Percentiles rank a stretch among this genome's conserved stretches.
Evolutionary conservation across 495 filamentous ascomycete species (phyloP).

Genomic region (Trichocladium antarcticum): DNA sequence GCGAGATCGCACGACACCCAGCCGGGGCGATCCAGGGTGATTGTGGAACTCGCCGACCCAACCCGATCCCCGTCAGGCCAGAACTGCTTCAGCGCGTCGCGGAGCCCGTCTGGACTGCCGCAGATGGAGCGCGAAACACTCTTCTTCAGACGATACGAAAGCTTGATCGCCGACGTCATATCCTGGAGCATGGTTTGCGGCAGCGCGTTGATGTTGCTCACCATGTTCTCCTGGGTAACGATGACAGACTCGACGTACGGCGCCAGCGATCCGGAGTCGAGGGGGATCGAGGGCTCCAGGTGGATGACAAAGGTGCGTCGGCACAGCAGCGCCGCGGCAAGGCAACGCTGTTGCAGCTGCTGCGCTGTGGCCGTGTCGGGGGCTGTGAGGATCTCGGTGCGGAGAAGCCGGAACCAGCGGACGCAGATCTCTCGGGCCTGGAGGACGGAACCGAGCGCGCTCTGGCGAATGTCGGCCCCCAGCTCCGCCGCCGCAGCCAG

Average conservation of each 20-base stretch:
- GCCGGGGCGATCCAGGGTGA: background rate
- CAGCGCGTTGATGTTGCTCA: conserved; percentile 22
- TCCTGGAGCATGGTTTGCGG: conserved; percentile 24
- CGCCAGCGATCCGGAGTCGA: conserved; percentile 16
- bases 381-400: conserved; percentile 33
- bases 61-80: conserved; percentile 13
- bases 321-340: conserved; percentile 43
- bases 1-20: conserved; percentile 9
- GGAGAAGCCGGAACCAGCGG: conserved; percentile 38
- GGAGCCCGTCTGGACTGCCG: conserved; percentile 18
- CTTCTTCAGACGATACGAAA: conserved; percentile 27
- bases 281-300: background rate
- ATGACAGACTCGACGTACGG: conserved; percentile 29
- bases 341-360: conserved; percentile 30
- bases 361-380: conserved; percentile 29
- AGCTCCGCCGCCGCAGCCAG: conserved; percentile 2
- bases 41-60: background rate
- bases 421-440: conserved; percentile 17
- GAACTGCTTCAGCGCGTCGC: conserved; percentile 20
- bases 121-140: conserved; percentile 25
- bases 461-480: background rate
- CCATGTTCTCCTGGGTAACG: conserved; percentile 33
- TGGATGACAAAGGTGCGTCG: conserved; percentile 36
- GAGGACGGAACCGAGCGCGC: background rate
- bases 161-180: conserved; percentile 39